Evolutionary conservation across 1,284 basidiomycete genomes (phyloP).

Genomic region (Lentinula novae-zelandiae): DNA sequence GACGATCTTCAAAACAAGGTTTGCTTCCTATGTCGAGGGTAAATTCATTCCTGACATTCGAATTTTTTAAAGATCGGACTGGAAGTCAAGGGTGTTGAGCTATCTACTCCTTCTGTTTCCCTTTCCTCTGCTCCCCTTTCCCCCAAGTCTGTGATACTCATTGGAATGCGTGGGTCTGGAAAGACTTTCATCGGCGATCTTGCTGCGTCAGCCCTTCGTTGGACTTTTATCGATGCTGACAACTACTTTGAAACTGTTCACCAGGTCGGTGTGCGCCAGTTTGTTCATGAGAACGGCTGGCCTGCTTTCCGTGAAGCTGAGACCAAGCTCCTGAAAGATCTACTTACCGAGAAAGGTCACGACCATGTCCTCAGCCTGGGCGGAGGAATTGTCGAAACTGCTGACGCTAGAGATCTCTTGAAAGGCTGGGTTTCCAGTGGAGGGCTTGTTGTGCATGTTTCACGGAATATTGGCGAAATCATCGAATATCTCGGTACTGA

Average conservation of each 20-base stretch:
- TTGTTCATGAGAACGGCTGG: conserved; percentile 78
- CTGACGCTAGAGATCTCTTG: conserved; percentile 69
- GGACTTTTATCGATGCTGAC: conserved; percentile 89
- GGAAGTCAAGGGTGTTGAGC: conserved; percentile 80
- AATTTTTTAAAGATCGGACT: conserved; percentile 73
- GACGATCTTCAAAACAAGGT: conserved; percentile 95
- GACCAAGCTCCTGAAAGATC: conserved; percentile 52
- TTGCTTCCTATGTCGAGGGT: conserved; percentile 13
- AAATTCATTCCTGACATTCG: conserved; percentile 5
- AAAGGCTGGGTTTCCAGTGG: conserved; percentile 59
- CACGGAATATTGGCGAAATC: conserved; percentile 40
- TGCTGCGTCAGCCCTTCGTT: conserved; percentile 71
- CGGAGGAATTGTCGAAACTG: conserved; percentile 91
- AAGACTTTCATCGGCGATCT: conserved; percentile 88
- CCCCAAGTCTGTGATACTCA: conserved; percentile 75
- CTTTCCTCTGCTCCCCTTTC: conserved; percentile 16
- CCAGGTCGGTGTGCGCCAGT: conserved; percentile 67
- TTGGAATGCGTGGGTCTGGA: conserved; percentile 97
- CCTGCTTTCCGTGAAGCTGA: conserved; percentile 70
- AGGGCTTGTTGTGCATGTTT: conserved; percentile 42
- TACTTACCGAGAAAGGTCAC: conserved; percentile 54
- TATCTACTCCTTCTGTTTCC: conserved; percentile 44
- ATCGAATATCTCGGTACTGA: conserved; percentile 75
- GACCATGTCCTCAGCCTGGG: conserved; percentile 88
- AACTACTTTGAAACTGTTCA: conserved; percentile 70